A percentile compares a stretch with the other conserved stretches of the same genome.
Conservation (phyloP, 768 basidiomycete species). For the Leccinum sublutescens region DNA sequence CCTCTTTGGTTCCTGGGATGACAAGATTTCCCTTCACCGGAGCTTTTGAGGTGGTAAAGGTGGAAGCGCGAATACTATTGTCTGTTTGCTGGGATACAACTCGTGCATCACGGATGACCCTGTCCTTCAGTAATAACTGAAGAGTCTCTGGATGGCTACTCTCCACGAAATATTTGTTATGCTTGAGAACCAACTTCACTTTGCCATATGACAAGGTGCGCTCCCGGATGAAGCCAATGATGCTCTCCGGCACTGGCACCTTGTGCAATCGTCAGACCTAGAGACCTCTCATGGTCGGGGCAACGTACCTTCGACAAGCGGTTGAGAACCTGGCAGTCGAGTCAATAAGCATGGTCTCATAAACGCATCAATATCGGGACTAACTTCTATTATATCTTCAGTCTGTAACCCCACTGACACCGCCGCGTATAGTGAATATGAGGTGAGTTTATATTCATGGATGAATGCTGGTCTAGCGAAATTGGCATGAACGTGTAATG, state of each 20-base stretch:
- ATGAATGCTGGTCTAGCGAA: constrained; percentile 85
- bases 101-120: constrained; percentile 79
- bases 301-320: constrained; percentile 64
- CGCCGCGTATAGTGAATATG: constrained; percentile 97
- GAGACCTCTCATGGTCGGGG: constrained; percentile 2
- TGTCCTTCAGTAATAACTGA: constrained; percentile 83
- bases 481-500: constrained; percentile 20
- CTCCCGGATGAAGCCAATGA: constrained; percentile 84
- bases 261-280: constrained; percentile 30
- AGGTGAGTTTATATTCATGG: constrained; percentile 98
- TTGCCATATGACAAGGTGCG: constrained; percentile 97
- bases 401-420: constrained; percentile 98
- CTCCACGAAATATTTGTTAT: constrained; percentile 97
- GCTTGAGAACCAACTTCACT: constrained; percentile 96
- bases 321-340: constrained; percentile 61
- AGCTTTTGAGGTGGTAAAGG: constrained; percentile 78
- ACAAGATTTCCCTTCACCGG: constrained; percentile 79
- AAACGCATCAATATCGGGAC: constrained; percentile 31
- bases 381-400: constrained; percentile 95
- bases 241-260: constrained; percentile 90
- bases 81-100: constrained; percentile 68
- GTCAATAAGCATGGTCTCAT: constrained; percentile 34
- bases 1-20: constrained; percentile 82
- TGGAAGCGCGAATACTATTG: constrained; percentile 71
- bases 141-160: constrained; percentile 93